Base-by-base conservation (phyloP, 2,329 filamentous ascomycete genomes). In the Lachnum nothofagi region DNA sequence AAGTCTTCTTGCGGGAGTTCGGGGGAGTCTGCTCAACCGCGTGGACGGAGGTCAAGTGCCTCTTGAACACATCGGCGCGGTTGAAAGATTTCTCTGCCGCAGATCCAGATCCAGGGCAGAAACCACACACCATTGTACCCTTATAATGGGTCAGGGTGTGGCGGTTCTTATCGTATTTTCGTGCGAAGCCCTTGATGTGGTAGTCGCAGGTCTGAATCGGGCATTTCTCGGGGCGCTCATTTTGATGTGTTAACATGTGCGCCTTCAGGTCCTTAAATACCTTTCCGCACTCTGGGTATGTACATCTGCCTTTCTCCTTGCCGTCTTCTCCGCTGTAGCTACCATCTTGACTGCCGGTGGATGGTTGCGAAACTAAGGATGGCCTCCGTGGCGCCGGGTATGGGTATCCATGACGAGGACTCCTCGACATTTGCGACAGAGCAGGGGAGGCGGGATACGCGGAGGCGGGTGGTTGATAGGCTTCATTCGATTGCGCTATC, bases 131-230 rank as follows among this genome's bases (percentile, higher is more conserved):
- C 90, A 97, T 96, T 12, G 89, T 96, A 7, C 91, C 91, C 68
- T 95, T 95, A 75, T 97, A 98, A 65, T 97, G 93, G 2, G 91
- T 97, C 55, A 97, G 71, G 1, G 91, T 95, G 66, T 98, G 93
- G 10, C 93, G 77, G 68, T 97, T 97, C 76, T 96, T 96, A 72
- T 97, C 93, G 66, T 97, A 98, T 68, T 97, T 97, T 53, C 91
- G 79, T 3, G 91, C 91, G 63, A 97, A 97, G 0, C 91, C 91
- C 68, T 96, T 97, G 59, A 79, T 78, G 68, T 96, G 87, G 66
- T 96, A 97, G 62, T 96, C 90, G 73, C 91, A 97, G 2, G 85
- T 91, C 48, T 85, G 77, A 51, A 97, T 96, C 0, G 91, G 91
- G 67, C 93, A 98, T 67, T 97, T 97, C 65, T 97, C 91, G 0